Evolutionary conservation across 495 filamentous ascomycete genomes (phyloP).

Genomic region (Tuber calosporum): DNA sequence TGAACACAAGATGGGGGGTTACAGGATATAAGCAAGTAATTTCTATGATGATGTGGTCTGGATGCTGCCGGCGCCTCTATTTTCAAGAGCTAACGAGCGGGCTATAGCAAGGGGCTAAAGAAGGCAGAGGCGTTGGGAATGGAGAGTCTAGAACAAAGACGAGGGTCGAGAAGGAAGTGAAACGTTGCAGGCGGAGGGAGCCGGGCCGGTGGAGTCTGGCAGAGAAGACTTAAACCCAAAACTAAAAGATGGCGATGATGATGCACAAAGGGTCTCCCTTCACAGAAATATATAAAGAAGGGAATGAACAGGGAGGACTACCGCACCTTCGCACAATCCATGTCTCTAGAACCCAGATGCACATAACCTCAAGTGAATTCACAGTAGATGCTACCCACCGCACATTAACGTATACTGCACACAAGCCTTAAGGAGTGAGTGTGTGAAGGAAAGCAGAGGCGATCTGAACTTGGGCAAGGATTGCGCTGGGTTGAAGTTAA

Average conservation of each 20-base stretch:
- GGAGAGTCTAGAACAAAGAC: background rate
- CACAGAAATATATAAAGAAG: background rate
- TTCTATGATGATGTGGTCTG: background rate
- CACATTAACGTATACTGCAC: background rate
- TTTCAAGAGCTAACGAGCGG: background rate
- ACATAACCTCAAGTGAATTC: background rate
- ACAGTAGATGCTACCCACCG: background rate
- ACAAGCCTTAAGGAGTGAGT: background rate
- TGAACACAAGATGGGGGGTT: background rate
- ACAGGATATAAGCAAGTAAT: background rate
- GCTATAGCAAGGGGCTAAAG: background rate
- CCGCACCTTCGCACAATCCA: background rate
- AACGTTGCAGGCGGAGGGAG: background rate
- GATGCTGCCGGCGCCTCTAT: background rate
- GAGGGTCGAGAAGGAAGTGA: background rate
- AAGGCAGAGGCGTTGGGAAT: slow-evolving; percentile 1
- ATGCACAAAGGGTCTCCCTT: background rate
- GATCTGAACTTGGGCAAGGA: background rate
- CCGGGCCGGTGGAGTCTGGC: background rate
- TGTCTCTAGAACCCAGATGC: background rate
- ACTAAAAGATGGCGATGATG: background rate
- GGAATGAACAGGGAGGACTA: background rate
- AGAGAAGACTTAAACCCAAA: background rate
- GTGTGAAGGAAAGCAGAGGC: background rate
- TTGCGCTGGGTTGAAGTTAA: background rate